phyloP scores from a whole-genome alignment of 2,329 filamentous ascomycete species.

The Xylariaceae sp. region DNA sequence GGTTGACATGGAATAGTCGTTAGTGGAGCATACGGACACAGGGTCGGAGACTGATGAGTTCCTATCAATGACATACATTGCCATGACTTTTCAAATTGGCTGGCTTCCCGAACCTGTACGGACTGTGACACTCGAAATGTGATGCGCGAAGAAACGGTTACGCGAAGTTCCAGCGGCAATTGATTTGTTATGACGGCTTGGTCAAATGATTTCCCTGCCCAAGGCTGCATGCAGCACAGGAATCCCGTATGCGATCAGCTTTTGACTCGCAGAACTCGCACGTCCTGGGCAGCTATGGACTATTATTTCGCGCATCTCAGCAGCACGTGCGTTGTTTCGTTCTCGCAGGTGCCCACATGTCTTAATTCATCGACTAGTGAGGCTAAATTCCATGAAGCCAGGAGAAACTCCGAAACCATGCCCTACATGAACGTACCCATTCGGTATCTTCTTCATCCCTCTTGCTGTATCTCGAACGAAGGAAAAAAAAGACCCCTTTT shows the following conservation, averaged over 20 bases:
- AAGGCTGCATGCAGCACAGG: not conserved
- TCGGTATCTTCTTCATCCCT: conserved; percentile 29
- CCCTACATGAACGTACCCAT: conserved; percentile 39
- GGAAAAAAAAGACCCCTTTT: conserved; percentile 26
- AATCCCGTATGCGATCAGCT: not conserved
- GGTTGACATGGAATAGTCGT: conserved; percentile 13
- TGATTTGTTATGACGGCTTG: not conserved
- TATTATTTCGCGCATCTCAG: conserved; percentile 11
- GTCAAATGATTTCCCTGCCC: not conserved
- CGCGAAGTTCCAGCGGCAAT: not conserved
- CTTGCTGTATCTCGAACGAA: conserved; percentile 15
- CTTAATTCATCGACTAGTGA: conserved; percentile 41
- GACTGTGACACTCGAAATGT: conserved; percentile 1
- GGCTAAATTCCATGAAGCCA: conserved; percentile 41
- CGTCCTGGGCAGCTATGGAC: conserved; percentile 1
- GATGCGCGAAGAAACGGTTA: not conserved
- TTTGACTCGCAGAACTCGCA: conserved; percentile 5
- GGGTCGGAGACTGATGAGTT: conserved; percentile 9
- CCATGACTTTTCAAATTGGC: conserved; percentile 9
- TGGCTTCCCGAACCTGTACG: not conserved
- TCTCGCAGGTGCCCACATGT: conserved; percentile 33
- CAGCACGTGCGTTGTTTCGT: conserved; percentile 11
- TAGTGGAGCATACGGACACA: conserved; percentile 13
- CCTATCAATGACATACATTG: conserved; percentile 16
- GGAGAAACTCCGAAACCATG: conserved; percentile 44